Evolutionary conservation across 1,284 basidiomycete genomes (phyloP).

Genomic region (Chondrostereum purpureum): DNA sequence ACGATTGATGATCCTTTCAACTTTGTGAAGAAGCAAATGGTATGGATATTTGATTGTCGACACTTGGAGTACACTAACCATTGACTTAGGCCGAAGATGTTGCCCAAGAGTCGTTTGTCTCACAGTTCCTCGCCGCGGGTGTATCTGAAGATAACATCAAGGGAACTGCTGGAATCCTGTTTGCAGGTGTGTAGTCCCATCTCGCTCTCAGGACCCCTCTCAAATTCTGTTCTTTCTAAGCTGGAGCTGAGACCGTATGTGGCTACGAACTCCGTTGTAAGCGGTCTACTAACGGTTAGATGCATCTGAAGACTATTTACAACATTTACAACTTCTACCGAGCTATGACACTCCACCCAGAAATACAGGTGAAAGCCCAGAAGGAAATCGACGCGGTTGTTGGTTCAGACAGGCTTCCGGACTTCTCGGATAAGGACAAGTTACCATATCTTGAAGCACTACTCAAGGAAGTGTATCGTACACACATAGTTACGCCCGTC

Average conservation of each 20-base stretch:
- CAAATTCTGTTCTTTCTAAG: conserved; percentile 8
- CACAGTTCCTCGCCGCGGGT: conserved; percentile 8
- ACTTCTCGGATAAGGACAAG: conserved; percentile 26
- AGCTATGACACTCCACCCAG: conserved; percentile 29
- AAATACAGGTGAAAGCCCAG: conserved; percentile 30
- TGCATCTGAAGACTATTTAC: too few species aligned
- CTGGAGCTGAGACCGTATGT: conserved; percentile 15
- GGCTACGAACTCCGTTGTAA: too few species aligned
- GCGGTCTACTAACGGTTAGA: too few species aligned
- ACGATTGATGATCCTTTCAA: conserved; percentile 20
- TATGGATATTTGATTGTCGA: conserved; percentile 2
- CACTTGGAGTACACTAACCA: not conserved
- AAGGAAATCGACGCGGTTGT: conserved; percentile 33
- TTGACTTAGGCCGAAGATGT: conserved; percentile 4
- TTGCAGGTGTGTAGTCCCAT: conserved; percentile 13
- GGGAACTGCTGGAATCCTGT: conserved; percentile 14
- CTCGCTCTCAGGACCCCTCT: not conserved
- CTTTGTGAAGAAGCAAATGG: conserved; percentile 21
- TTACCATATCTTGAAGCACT: conserved; percentile 33
- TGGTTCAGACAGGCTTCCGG: conserved; percentile 29
- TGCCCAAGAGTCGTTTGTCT: conserved; percentile 12
- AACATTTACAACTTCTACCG: conserved; percentile 26
- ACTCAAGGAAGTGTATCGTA: conserved; percentile 34
- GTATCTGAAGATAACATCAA: conserved; percentile 10
- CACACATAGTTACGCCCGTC: conserved; percentile 20